Percentiles rank a stretch among this genome's conserved stretches.
Evolutionary conservation across 208 protist species (phyloP).

Genomic region (Trypanosoma melophagium): DNA sequence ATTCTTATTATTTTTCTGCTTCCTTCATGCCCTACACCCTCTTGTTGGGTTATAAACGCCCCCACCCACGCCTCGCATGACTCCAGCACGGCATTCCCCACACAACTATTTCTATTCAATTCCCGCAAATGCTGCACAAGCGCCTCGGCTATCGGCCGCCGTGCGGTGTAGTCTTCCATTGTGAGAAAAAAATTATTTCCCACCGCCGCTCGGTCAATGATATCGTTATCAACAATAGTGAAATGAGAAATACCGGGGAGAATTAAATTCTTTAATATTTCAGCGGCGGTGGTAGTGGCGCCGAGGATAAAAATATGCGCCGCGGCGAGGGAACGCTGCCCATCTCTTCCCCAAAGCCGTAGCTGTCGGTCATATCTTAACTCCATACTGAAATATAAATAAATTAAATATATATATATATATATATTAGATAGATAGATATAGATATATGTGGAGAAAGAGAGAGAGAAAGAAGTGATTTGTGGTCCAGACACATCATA

Average conservation of each 20-base stretch:
- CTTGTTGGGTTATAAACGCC: constrained; percentile 15
- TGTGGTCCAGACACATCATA: too few relatives aligned
- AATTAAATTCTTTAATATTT: constrained; percentile 96
- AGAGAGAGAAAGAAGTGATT: background rate
- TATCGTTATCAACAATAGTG: constrained; percentile 92
- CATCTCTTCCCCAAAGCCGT: constrained; percentile 93
- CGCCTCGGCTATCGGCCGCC: constrained; percentile 63
- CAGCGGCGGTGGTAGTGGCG: constrained; percentile 84
- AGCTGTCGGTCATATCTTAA: constrained; percentile 92
- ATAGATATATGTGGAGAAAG: background rate
- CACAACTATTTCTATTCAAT: constrained; percentile 82
- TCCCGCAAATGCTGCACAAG: constrained; percentile 73
- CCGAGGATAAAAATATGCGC: constrained; percentile 92
- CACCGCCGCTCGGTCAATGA: constrained; percentile 73
- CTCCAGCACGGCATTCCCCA: constrained; percentile 32
- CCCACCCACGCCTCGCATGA: constrained; percentile 42
- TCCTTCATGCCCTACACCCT: too few relatives aligned
- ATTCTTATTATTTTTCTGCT: too few relatives aligned
- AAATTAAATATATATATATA: constrained; percentile 18
- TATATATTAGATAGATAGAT: background rate
- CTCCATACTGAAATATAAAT: constrained; percentile 12
- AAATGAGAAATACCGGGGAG: constrained; percentile 92
- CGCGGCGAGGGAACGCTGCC: constrained; percentile 85
- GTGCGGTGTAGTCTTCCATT: constrained; percentile 31
- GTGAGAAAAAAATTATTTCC: constrained; percentile 97